These are phyloP conservation scores for Whalleya microplaca DNA, from an alignment of 2,329 filamentous ascomycete genomes.

Conservation along the genomic window DNA sequence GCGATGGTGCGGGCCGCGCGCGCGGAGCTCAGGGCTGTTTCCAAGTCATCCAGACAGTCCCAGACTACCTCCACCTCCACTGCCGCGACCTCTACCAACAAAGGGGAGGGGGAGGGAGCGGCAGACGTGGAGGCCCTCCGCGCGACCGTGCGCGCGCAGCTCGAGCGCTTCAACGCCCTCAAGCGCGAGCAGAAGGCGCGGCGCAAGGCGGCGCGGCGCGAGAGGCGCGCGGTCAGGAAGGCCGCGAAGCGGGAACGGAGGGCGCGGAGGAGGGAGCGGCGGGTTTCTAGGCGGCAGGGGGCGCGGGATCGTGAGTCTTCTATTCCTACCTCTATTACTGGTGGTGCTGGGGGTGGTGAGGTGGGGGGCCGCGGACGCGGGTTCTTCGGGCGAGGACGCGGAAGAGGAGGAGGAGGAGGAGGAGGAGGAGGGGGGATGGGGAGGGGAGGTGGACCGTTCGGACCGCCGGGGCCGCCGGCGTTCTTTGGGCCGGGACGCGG, in stretches of 20 bases:
- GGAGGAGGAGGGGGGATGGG: too few relatives aligned
- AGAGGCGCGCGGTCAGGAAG: slow-evolving; percentile 7
- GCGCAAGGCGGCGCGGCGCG: not conserved
- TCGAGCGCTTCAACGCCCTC: slow-evolving; percentile 50
- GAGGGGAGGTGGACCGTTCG: not conserved
- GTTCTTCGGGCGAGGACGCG: too few relatives aligned
- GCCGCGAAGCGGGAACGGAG: slow-evolving; percentile 2
- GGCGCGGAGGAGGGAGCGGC: not conserved
- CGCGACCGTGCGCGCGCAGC: slow-evolving; percentile 43
- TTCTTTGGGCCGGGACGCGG: too few relatives aligned
- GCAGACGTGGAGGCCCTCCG: slow-evolving; percentile 13
- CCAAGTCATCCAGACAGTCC: too few relatives aligned
- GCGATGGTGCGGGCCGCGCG: slow-evolving; percentile 47
- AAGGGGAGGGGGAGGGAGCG: too few relatives aligned
- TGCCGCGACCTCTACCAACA: too few relatives aligned
- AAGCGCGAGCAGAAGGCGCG: slow-evolving; percentile 39
- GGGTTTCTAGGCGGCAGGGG: too few relatives aligned
- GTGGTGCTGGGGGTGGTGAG: not conserved
- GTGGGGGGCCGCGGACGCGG: too few relatives aligned
- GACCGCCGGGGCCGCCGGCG: not conserved
- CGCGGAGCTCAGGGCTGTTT: slow-evolving; percentile 46
- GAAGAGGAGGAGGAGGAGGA: too few relatives aligned
- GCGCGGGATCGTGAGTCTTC: too few relatives aligned
- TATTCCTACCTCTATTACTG: not conserved
- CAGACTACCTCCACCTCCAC: not conserved